phyloP scores from a whole-genome alignment of 139 green algal species.

The Microglena sp. region DNA sequence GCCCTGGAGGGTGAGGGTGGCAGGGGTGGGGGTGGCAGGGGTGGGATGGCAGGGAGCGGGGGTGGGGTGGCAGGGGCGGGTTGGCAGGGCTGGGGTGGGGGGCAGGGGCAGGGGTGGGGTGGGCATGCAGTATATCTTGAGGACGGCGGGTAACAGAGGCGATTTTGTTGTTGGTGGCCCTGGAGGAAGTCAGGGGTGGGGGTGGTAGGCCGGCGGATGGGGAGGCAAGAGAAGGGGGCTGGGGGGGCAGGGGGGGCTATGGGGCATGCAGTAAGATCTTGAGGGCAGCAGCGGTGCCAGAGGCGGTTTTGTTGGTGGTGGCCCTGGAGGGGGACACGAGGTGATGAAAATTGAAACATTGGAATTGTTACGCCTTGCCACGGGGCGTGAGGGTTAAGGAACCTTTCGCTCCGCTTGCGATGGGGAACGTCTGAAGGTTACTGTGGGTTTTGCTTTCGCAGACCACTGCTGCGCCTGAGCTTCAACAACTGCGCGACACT shows the following conservation, averaged over 20 bases:
- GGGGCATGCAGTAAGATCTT: too few relatives aligned
- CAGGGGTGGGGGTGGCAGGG: background rate
- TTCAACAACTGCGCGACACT: too few relatives aligned
- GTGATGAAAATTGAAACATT: too few relatives aligned
- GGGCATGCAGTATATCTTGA: constrained; percentile 12
- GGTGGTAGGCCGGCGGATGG: too few relatives aligned
- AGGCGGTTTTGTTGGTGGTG: background rate
- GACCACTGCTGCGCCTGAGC: too few relatives aligned
- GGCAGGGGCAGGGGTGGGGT: too few relatives aligned
- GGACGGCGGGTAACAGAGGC: background rate
- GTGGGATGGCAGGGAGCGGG: background rate
- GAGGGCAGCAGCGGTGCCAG: background rate
- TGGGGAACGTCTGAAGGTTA: too few relatives aligned
- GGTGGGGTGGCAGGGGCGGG: background rate
- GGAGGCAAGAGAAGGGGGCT: background rate
- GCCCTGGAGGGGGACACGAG: background rate
- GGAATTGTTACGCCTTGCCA: too few relatives aligned
- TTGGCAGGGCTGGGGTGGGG: background rate
- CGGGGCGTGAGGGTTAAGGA: too few relatives aligned
- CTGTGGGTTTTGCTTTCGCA: too few relatives aligned
- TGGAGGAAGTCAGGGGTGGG: background rate
- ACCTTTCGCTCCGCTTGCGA: too few relatives aligned
- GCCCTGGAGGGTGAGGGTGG: background rate
- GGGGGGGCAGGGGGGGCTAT: too few relatives aligned
- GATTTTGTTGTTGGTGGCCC: background rate